A percentile compares a stretch with the other conserved stretches of the same genome.
Conservation (phyloP, 495 filamentous ascomycete genomes). For the Trichoderma virens region DNA sequence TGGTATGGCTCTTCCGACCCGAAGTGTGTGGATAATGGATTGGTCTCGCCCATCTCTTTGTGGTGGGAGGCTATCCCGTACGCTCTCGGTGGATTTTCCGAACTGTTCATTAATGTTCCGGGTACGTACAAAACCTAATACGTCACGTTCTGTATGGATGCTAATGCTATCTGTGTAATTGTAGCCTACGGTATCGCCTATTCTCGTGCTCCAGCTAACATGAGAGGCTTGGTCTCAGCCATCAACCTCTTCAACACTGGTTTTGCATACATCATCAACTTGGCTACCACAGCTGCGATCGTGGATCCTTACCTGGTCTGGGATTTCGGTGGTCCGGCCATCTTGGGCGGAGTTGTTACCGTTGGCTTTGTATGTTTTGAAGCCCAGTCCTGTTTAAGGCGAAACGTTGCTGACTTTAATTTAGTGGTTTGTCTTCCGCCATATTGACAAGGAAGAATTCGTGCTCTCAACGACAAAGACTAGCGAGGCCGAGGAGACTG, state of each 20-base stretch:
- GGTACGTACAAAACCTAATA: background rate
- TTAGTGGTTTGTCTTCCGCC: slow-evolving; percentile 40
- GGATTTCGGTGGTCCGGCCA: slow-evolving; percentile 46
- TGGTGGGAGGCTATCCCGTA: slow-evolving; percentile 45
- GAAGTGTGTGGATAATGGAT: slow-evolving; percentile 26
- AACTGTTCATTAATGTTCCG: slow-evolving; percentile 63
- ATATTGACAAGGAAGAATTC: slow-evolving; percentile 42
- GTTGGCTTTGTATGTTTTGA: slow-evolving; percentile 24
- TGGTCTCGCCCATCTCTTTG: slow-evolving; percentile 40
- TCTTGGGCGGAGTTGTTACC: slow-evolving; percentile 38
- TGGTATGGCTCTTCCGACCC: slow-evolving; percentile 37
- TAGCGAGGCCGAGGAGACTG: background rate
- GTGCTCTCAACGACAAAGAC: slow-evolving; percentile 15
- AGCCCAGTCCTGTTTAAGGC: background rate
- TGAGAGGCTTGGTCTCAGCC: slow-evolving; percentile 61
- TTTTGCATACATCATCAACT: slow-evolving; percentile 50
- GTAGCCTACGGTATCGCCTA: slow-evolving; percentile 62
- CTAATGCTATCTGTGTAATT: background rate
- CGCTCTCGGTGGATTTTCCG: slow-evolving; percentile 53
- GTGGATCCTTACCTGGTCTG: slow-evolving; percentile 53
- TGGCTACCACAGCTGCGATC: slow-evolving; percentile 52
- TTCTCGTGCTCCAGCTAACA: slow-evolving; percentile 58
- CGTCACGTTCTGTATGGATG: background rate
- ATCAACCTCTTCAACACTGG: slow-evolving; percentile 56
- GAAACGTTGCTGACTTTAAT: background rate